phyloP scores from a whole-genome alignment of 1,139 yeast genomes.

The Suhomyces kunorum region DNA sequence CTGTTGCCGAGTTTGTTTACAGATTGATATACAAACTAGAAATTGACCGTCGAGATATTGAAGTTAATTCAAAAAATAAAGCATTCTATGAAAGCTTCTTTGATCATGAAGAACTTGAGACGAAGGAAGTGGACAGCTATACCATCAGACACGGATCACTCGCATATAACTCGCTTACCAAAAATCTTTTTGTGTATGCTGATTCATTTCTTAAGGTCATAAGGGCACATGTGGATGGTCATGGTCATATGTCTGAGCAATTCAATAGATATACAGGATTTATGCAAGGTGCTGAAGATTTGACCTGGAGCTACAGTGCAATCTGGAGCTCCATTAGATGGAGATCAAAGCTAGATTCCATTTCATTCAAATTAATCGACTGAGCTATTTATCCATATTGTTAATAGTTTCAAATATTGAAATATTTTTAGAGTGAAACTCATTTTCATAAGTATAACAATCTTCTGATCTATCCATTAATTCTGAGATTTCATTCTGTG shows the following conservation, averaged over 20 bases:
- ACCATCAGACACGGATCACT: slow-evolving; percentile 39
- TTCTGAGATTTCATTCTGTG: slow-evolving; percentile 24
- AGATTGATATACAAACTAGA: slow-evolving; percentile 33
- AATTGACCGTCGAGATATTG: slow-evolving; percentile 26
- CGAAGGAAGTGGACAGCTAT: slow-evolving; percentile 3
- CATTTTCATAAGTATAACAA: slow-evolving; percentile 32
- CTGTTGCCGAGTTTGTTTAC: slow-evolving; percentile 67
- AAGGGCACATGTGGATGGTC: slow-evolving; percentile 66
- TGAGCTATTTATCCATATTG: slow-evolving; percentile 21
- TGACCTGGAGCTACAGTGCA: slow-evolving; percentile 92
- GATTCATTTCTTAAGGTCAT: slow-evolving; percentile 78
- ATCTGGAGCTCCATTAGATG: slow-evolving; percentile 71
- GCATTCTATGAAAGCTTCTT: slow-evolving; percentile 36
- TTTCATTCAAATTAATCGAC: neutral
- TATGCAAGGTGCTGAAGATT: slow-evolving; percentile 82
- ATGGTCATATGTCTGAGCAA: slow-evolving; percentile 89
- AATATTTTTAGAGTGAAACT: slow-evolving; percentile 29
- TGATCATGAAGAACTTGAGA: slow-evolving; percentile 17
- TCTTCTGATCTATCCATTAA: slow-evolving; percentile 53
- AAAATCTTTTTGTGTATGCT: slow-evolving; percentile 55
- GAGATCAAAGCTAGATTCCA: slow-evolving; percentile 36
- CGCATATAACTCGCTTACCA: slow-evolving; percentile 47
- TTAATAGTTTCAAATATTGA: slow-evolving; percentile 55
- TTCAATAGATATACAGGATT: slow-evolving; percentile 78
- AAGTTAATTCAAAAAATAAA: slow-evolving; percentile 27